Conservation (phyloP, 208 protist genomes). For the Trypanosoma mega region DNA sequence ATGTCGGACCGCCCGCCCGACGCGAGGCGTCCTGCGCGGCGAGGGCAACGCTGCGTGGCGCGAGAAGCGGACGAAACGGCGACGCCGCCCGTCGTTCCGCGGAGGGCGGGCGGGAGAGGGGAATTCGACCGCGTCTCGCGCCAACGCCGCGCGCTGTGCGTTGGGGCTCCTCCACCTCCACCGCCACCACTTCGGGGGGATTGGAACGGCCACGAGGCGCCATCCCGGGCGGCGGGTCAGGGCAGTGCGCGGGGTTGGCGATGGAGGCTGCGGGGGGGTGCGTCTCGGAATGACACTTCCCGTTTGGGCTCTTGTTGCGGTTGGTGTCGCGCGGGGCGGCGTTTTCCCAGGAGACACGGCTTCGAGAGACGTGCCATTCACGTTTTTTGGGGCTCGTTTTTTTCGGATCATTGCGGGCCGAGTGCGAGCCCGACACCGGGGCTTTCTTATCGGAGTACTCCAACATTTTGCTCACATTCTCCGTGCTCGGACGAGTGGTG, state of each 20-base stretch:
- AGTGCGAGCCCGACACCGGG: not conserved
- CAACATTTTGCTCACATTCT: not conserved
- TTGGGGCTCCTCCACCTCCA: not conserved
- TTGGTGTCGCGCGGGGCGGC: no score
- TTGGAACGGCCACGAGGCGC: no score
- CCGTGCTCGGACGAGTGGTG: not conserved
- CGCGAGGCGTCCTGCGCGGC: constrained; percentile 1
- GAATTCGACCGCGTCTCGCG: not conserved
- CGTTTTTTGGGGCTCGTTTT: not conserved
- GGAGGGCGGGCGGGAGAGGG: no score
- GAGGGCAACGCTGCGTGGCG: constrained; percentile 9
- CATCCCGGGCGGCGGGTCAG: no score
- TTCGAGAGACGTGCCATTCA: not conserved
- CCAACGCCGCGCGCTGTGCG: no score
- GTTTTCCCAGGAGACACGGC: no score
- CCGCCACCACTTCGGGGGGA: not conserved
- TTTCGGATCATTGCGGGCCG: not conserved
- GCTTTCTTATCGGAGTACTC: not conserved
- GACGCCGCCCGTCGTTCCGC: not conserved
- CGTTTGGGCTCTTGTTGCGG: no score
- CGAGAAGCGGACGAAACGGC: constrained; percentile 17
- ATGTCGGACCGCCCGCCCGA: constrained; percentile 1
- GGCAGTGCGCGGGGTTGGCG: no score
- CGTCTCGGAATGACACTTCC: no score
- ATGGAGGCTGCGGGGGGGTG: no score